Evolutionary conservation across 495 filamentous ascomycete species (phyloP).

Genomic region (Eremomyces bilateralis): DNA sequence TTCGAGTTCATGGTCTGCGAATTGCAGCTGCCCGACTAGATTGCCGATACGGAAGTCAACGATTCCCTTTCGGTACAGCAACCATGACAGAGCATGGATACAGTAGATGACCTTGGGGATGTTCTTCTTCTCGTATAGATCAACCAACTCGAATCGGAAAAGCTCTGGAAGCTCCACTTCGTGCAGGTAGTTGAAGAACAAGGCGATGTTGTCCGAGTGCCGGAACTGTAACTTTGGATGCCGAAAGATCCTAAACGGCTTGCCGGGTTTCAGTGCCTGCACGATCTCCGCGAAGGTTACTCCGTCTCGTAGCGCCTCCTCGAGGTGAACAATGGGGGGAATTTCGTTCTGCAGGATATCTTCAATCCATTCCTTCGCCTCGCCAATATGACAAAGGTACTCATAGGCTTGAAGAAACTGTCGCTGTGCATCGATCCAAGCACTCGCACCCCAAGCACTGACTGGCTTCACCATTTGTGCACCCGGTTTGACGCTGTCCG

Average conservation of each 20-base stretch:
- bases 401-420: conserved; percentile 96
- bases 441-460: conserved; percentile 59
- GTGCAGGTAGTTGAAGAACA: conserved; percentile 82
- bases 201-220: conserved; percentile 90
- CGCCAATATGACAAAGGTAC: conserved; percentile 96
- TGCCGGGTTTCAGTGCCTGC: conserved; percentile 60
- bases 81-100: conserved; percentile 89
- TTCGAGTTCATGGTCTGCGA: conserved; percentile 93
- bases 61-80: conserved; percentile 83
- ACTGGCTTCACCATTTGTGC: conserved; percentile 24
- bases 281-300: conserved; percentile 95
- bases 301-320: conserved; percentile 82
- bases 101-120: conserved; percentile 98
- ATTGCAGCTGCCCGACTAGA: conserved; percentile 87
- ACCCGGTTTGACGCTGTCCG: conserved; percentile 31
- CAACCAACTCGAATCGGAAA: conserved; percentile 96
- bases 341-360: conserved; percentile 75
- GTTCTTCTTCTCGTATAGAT: conserved; percentile 99
- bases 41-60: conserved; percentile 96
- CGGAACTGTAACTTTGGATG: conserved; percentile 71
- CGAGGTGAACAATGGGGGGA: conserved; percentile 86
- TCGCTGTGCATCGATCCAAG: conserved; percentile 97
- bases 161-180: conserved; percentile 90
- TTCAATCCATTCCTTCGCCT: conserved; percentile 99
- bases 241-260: conserved; percentile 62